Base-by-base conservation (phyloP, 2,329 filamentous ascomycete species). In the Scolecobasidium constrictum region DNA sequence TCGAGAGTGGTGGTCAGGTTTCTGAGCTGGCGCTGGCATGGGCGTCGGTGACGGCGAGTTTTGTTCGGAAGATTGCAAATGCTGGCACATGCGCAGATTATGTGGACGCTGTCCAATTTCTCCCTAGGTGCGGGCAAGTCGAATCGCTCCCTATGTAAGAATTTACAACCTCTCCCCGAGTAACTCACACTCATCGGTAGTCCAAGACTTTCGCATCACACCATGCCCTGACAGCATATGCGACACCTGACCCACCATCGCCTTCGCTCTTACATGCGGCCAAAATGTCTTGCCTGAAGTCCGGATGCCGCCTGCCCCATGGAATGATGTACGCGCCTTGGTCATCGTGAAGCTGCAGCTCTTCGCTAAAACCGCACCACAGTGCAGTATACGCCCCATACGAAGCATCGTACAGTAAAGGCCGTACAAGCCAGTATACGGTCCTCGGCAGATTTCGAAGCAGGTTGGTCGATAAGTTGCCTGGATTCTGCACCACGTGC, bases 331-430 rank as follows among this genome's bases (percentile, higher is more conserved):
- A 56, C 17, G 35, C 38, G 5, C 53, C 53, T 3, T 42, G 35
- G 34, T 52, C n/a, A 23, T 47, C 40, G 6, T 31, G 38, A n/a
- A 16, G 22, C 13, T 40, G 21, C 26, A 31, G 26, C 9, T 31
- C 26, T 31, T 31, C 26, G n/a, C 26, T 31, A 7, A 31, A 31
- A n/a, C 49, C 50, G 2, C 50, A 46, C 45, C 46, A 56, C 6
- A 53, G 49, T 39, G 48, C 47, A 2, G 53, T 56, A 19, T 53
- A 53, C 4, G 52, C 50, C 9, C 53, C 53, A 9, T 43, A 42
- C 28, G 35, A 46, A 3, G 48, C 21, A 22, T 37, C 18, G 28
- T 50, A 45, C 15, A 54, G 38, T 17, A 53, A 15, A 15, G 46
- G 47, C 28, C 16, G 6, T 2, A 22, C 23, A 15, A 50, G 16